Base-by-base conservation (phyloP, 805 yeast species). In the Nakazawaea wickerhamii region DNA sequence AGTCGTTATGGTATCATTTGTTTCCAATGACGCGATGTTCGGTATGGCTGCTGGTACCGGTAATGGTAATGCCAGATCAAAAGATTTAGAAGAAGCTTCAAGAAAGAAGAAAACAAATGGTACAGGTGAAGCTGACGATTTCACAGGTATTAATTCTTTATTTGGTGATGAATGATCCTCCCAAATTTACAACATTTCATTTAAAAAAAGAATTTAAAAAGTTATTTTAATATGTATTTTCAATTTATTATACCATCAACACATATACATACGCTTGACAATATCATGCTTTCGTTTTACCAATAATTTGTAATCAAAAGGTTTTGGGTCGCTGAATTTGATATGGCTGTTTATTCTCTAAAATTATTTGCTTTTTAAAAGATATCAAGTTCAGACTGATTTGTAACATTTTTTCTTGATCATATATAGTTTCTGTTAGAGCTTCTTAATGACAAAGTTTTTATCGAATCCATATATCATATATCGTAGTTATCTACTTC, bases 1-100 rank as follows among this genome's bases (percentile, higher is more conserved):
- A 48, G 79, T 84, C 19, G 79, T 88, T 20, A 73, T 90, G 61
- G 61, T 87, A 46, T 93, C 85, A 47, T 78, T 87, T 57, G 70
- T 90, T n/a, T 72, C 78, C 38, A 70, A 75, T 43, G 76, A 84
- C 17, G 79, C 78, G 48, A 77, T 68, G 50, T 62, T 61, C 30
- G 69, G 64, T 7, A 68, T 63, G 20, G 71, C 65, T 18, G 68
- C 62, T 38, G 71, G 70, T 23, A 73, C 64, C 22, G 68, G 60
- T 38, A 59, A 53, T 41, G 48, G 52, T 23, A 75, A 63, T 55
- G 68, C 59, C 44, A 71, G 77, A 56, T 71, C 63, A 54, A 76
- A 67, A 60, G 83, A 67, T 63, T 62, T 73, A 53, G 86, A 74
- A 56, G 71, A 60, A 40, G 75, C 64, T 40, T 68, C 64, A 44